These are phyloP conservation scores for Barnettozyma wickerhamii DNA, from an alignment of 805 yeast genomes.

Conservation along the genomic window DNA sequence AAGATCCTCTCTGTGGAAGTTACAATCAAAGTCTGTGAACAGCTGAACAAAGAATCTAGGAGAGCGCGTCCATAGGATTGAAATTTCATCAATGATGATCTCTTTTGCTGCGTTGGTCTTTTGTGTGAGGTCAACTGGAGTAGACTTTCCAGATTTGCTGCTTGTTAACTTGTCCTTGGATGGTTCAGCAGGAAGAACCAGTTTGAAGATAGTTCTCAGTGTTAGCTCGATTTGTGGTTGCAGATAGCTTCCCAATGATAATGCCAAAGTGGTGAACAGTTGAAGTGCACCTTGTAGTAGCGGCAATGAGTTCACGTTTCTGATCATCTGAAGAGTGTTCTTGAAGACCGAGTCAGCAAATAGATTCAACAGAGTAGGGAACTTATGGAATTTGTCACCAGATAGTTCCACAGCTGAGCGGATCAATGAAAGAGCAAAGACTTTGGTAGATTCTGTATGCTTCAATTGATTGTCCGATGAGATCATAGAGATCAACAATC, in stretches of 20 bases:
- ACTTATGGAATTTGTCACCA: conserved; percentile 56
- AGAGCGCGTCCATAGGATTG: conserved; percentile 76
- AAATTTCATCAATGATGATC: conserved; percentile 75
- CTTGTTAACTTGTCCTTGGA: conserved; percentile 9
- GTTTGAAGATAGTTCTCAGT: conserved; percentile 56
- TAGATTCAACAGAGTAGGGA: conserved; percentile 60
- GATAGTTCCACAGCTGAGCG: conserved; percentile 78
- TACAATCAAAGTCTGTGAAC: conserved; percentile 86
- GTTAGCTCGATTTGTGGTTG: conserved; percentile 81
- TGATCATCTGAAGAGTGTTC: conserved; percentile 74
- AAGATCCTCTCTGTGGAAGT: conserved; percentile 78
- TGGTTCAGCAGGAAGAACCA: conserved; percentile 39
- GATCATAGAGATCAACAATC: conserved; percentile 70
- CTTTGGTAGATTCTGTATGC: conserved; percentile 82
- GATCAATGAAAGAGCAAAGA: conserved; percentile 73
- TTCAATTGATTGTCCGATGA: conserved; percentile 80
- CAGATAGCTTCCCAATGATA: conserved; percentile 59
- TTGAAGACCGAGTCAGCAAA: conserved; percentile 83
- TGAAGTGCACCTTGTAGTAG: conserved; percentile 73
- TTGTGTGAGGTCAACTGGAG: conserved; percentile 28
- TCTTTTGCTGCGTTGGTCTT: conserved; percentile 53
- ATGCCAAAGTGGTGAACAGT: conserved; percentile 65
- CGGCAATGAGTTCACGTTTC: conserved; percentile 66
- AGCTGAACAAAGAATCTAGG: conserved; percentile 73
- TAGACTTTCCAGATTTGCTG: conserved; percentile 25